Base-by-base conservation (phyloP, 345 rosid genomes). In the Melaleuca alternifolia region DNA sequence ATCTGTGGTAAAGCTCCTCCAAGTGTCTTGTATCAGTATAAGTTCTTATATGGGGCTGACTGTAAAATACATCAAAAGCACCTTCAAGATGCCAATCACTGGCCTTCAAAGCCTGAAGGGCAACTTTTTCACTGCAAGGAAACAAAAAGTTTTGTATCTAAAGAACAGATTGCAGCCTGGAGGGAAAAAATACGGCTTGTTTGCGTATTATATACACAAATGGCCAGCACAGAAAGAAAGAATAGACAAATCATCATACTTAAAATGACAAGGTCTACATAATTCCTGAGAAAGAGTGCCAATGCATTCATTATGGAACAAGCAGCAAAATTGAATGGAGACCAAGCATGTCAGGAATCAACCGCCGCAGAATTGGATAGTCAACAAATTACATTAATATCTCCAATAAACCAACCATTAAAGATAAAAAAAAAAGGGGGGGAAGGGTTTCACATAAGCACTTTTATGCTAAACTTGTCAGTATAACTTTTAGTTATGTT, bases 31-130 rank as follows among this genome's bases (percentile, higher is more conserved):
- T 87, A 89, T 97, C 98, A 52, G 96, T 91, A 82, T 85, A 90
- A 88, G 92, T 92, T 94, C 91, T 93, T 81, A 92, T 86, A 57
- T 97, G 99, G 51, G 99, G 95, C 86, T 94, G 98, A 89, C 94
- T 93, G 89, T 94, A 97, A 92, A 96, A 96, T 84, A 92, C 88
- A 93, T 97, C 99, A 92, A 97, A 93, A 26, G 99, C 99, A 37
- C 95, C 98, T 92, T 97, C 99, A 50, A 96, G 95, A 87, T 95
- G 95, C 99, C 99, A 97, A 81, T 97, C 98, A 75, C 96, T 94
- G 33, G 96, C 94, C 92, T 95, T 96, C 89, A 97, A 92, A 88
- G 97, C 93, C 91, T 94, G 99, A 89, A 94, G 90, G 41, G 99
- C 96, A 89, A 84, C 87, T 90, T 95, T 97, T 86, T 97, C 99